Evolutionary conservation across 352 stramenopile genomes (phyloP).

Genomic region (Phytophthora pistaciae): DNA sequence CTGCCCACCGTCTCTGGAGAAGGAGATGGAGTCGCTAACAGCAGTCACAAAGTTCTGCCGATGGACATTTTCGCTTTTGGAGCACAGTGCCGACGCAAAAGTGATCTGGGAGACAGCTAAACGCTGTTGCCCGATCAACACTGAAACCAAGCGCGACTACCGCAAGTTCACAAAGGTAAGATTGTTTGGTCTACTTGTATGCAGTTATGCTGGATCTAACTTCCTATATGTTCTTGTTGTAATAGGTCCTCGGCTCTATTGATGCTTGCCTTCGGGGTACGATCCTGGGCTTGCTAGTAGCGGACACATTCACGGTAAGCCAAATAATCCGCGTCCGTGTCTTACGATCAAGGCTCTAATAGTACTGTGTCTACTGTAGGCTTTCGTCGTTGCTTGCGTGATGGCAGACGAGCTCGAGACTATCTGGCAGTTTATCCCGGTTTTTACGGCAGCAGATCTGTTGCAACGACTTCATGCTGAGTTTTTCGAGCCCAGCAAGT

Average conservation of each 20-base stretch:
- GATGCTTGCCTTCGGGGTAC: constrained; percentile 85
- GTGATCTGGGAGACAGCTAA: constrained; percentile 91
- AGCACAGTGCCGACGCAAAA: constrained; percentile 87
- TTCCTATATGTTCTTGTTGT: background rate
- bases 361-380: constrained; percentile 37
- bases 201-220: background rate
- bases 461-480: constrained; percentile 79
- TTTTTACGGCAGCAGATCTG: constrained; percentile 83
- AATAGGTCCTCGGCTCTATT: constrained; percentile 82
- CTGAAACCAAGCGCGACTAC: constrained; percentile 87
- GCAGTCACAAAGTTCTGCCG: constrained; percentile 87
- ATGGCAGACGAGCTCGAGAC: constrained; percentile 71
- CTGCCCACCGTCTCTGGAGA: constrained; percentile 78
- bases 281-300: constrained; percentile 84
- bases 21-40: constrained; percentile 81
- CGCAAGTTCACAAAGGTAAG: constrained; percentile 88
- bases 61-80: constrained; percentile 89
- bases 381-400: constrained; percentile 88
- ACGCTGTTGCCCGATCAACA: constrained; percentile 86
- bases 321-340: background rate
- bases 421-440: constrained; percentile 82
- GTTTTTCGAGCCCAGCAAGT: constrained; percentile 77
- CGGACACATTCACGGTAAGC: constrained; percentile 84
- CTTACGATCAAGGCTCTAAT: constrained; percentile 1
- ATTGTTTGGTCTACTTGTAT: background rate